These are phyloP conservation scores for Paxillus rubicundulus DNA, from an alignment of 768 basidiomycete species.

Conservation along the genomic window DNA sequence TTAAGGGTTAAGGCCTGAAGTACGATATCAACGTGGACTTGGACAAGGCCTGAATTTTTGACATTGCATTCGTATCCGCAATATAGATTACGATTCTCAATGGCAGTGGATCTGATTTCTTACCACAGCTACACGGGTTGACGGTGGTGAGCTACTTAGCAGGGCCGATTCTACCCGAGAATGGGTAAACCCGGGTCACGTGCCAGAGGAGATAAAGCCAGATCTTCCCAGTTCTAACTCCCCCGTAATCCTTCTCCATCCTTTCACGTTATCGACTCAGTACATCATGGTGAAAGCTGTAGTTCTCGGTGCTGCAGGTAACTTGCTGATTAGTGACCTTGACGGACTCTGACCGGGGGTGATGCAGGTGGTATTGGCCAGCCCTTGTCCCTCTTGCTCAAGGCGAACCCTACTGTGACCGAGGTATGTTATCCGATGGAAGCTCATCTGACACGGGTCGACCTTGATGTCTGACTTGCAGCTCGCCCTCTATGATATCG, in stretches of 20 bases:
- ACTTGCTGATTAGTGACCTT: conserved; percentile 7
- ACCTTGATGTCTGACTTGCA: conserved; percentile 28
- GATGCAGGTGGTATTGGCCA: conserved; percentile 90
- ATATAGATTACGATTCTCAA: too few species aligned
- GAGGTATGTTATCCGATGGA: conserved; percentile 44
- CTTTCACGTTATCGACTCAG: background rate
- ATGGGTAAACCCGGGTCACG: background rate
- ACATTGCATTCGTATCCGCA: too few species aligned
- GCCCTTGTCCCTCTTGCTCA: conserved; percentile 89
- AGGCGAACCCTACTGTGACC: conserved; percentile 77
- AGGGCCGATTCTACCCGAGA: background rate
- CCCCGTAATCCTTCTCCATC: background rate
- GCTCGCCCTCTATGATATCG: conserved; percentile 94
- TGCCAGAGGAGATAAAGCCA: background rate
- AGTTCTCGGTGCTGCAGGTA: conserved; percentile 95
- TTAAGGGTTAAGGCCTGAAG: too few species aligned
- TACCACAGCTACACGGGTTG: too few species aligned
- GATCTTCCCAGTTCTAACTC: background rate
- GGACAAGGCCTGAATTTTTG: too few species aligned
- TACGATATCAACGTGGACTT: too few species aligned
- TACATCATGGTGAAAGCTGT: conserved; percentile 63
- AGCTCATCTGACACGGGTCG: background rate
- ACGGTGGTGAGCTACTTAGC: too few species aligned
- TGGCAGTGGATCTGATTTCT: too few species aligned
- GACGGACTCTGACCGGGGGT: conserved; percentile 1